Evolutionary conservation across 225 moss, liverwort and hornwort species (phyloP), one percentile per base, ranked within the genome.

Genomic region (Polytrichum commune): DNA sequence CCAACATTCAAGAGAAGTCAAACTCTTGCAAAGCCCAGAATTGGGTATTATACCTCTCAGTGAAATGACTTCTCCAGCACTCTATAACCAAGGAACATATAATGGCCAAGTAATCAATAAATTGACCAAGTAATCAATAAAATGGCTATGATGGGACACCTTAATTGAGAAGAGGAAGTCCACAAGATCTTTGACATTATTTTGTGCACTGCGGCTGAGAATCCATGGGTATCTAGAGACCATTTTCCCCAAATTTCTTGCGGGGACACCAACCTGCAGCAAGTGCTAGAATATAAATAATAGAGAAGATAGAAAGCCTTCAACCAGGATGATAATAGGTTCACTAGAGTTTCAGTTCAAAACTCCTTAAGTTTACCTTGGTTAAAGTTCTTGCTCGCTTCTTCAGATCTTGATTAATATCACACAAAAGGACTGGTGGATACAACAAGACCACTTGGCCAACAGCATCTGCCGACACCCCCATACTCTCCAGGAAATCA

Each of bases 181-280:
- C 18, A 84, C 90, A 68, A 86, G 38, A 60, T 75, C 83, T 54
- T 79, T 73, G n/a, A 93, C 84, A 74, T 98, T 98, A 68, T 86
- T 82, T 69, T 76, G 80, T 30, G 89, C 84, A 67, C 85, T 84
- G 55, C 84, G 85, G 67, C 90, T 93, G 67, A 98, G 84, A 73
- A 98, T 90, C 98, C 98, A 98, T 35, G 98, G 98, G 72, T 98
- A 98, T 78, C 84, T 91, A 9, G 75, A 67, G 53, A 90, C 79
- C 93, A 98, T 93, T 74, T 75, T 88, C 69, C 98, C 98, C 75
- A 95, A 72, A 78, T 98, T 83, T 78, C 89, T 83, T 54, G 91
- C 78, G 68, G 93, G 86, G 60, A 98, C 86, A 74, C 98, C 98
- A 71, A 86, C 87, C 98, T 98, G 80, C 77, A 74, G 29, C 75